Base-by-base conservation (phyloP, 208 protist genomes). In the Acanthamoeba lenticulata region DNA sequence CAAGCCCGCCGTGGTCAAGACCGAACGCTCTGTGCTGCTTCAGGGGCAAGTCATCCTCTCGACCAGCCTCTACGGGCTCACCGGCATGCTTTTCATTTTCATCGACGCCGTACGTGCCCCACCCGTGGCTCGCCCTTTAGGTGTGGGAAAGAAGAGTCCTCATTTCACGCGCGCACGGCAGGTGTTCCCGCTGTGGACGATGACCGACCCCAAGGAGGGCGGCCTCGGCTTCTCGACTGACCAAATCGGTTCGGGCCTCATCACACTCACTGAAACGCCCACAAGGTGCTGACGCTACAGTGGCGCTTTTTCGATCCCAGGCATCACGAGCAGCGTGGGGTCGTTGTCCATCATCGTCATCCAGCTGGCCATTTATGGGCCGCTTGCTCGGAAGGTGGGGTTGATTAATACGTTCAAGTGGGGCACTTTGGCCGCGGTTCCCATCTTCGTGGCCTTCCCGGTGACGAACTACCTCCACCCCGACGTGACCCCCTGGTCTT, bases 321-420 rank as follows among this genome's bases (percentile, higher is more conserved):
- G 69, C 69, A 79, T 79, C 38, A 79, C 69, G 19, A 79, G 38
- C 69, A 79, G 69, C 36, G 38, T 79, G 15, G 69, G 69, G 0
- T 79, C 69, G 17, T 27, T 79, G 69, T 79, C 69, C 21, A 79
- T 79, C 11, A 29, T 79, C 17, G 3, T 79, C 36, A 79, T 79
- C 69, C 69, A 79, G 34, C 69, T 79, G 21, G 32, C 17, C 7
- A n/a, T 79, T 29, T 79, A 79, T 36, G 69, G 69, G 0, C 69
- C 69, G 5, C 0, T 79, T 2, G 69, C 69, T 21, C 11, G 21
- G 52, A 60, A 60, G 52, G 15, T 60, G n/a, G 69, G 69, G 19
- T 44, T 79, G 69, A 45, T 79, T 19, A 79, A 79, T 29, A 79
- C 69, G 24, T 79, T 79, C 36, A 79, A 79, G 36, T 79, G 69